Percentiles rank a stretch among this genome's conserved stretches.
Evolutionary conservation across 345 rosid genomes (phyloP).

Genomic region (Luvunga scandens): DNA sequence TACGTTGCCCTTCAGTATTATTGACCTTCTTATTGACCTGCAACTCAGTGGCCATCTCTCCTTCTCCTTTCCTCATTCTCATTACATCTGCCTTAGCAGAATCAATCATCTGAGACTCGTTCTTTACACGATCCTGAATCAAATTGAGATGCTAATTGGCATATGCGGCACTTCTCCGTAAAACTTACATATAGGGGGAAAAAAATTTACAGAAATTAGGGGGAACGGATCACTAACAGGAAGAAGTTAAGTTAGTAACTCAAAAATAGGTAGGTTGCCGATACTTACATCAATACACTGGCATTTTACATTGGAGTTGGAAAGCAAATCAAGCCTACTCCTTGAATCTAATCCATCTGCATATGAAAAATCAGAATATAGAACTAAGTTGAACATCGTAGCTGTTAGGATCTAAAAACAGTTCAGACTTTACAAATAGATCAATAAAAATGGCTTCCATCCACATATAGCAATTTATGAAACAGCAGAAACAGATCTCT

Average conservation of each 20-base stretch:
- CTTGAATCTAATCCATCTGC: conserved; percentile 38
- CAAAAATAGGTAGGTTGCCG: not conserved
- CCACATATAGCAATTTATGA: not conserved
- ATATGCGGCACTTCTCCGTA: not conserved
- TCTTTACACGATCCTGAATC: conserved; percentile 30
- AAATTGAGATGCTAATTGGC: conserved; percentile 9
- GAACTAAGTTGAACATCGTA: not conserved
- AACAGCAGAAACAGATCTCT: not conserved
- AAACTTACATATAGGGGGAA: not conserved
- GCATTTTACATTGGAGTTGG: conserved; percentile 32
- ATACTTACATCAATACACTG: conserved; percentile 42
- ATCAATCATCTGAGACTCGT: conserved; percentile 6
- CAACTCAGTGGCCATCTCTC: conserved; percentile 31
- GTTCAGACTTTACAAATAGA: not conserved
- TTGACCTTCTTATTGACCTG: conserved; percentile 33
- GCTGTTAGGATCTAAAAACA: not conserved
- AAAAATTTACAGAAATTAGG: not conserved
- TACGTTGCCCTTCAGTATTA: conserved; percentile 27
- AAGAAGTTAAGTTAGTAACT: too few relatives aligned
- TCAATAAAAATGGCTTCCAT: not conserved
- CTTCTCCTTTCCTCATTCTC: conserved; percentile 19
- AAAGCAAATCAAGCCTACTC: conserved; percentile 38
- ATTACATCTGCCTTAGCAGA: conserved; percentile 17
- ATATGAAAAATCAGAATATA: conserved; percentile 1
- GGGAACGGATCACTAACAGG: not conserved